phyloP scores from a whole-genome alignment of 2,329 filamentous ascomycete species.

The Cercospora sojina region DNA sequence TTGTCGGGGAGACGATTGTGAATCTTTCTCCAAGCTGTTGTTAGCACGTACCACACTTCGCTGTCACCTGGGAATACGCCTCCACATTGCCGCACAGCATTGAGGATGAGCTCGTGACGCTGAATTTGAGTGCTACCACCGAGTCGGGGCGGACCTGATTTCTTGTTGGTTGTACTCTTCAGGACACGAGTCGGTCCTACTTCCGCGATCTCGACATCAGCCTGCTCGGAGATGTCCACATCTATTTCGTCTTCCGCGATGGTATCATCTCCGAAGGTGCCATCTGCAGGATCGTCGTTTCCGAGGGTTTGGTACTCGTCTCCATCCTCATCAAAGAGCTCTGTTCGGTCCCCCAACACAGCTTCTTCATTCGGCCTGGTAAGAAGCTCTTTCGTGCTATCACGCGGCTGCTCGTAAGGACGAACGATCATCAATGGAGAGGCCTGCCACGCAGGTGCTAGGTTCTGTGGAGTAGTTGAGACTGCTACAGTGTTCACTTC shows the following conservation, averaged over 20 bases:
- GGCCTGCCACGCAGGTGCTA: background rate
- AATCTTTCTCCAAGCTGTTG: slow-evolving; percentile 52
- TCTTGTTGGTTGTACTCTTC: slow-evolving; percentile 9
- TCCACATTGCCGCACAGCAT: slow-evolving; percentile 54
- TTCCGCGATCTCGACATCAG: background rate
- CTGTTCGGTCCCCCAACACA: background rate
- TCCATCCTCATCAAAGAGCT: background rate
- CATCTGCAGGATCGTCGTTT: background rate
- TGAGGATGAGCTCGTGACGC: slow-evolving; percentile 53
- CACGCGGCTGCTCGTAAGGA: background rate
- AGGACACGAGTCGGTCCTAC: background rate
- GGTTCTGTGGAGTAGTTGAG: background rate
- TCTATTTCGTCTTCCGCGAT: slow-evolving; percentile 3
- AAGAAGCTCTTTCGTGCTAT: background rate
- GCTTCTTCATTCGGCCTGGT: background rate
- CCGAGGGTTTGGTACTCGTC: background rate
- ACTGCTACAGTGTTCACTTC: background rate
- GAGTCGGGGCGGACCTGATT: background rate
- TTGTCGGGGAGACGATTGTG: slow-evolving; percentile 51
- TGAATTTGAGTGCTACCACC: slow-evolving; percentile 24
- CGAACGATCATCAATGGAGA: slow-evolving; percentile 1
- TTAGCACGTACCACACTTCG: slow-evolving; percentile 57
- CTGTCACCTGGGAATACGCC: slow-evolving; percentile 57
- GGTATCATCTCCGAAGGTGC: background rate
- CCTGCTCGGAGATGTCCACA: slow-evolving; percentile 7